Evolutionary conservation across 169 alveolate genomes (phyloP).

Genomic region (Plasmodium blacklocki): DNA sequence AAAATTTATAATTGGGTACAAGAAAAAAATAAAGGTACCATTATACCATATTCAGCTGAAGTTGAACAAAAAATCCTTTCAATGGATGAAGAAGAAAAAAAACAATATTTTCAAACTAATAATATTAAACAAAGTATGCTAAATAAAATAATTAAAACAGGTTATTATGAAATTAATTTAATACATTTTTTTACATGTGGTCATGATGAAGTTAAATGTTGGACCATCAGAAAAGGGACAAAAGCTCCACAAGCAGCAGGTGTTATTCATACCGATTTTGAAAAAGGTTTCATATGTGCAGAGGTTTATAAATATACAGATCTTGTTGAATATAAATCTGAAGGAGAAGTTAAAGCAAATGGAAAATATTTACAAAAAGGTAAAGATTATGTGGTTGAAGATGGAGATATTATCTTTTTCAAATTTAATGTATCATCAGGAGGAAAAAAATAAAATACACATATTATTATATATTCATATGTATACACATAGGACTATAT

Average conservation of each 20-base stretch:
- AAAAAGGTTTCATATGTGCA: conserved; percentile 99
- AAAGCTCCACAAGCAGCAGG: conserved; percentile 98
- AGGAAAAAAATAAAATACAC: conserved; percentile 87
- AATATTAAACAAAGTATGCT: conserved; percentile 91
- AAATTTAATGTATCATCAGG: conserved; percentile 97
- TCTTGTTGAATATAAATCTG: conserved; percentile 88
- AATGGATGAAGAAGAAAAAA: conserved; percentile 90
- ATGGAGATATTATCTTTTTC: conserved; percentile 98
- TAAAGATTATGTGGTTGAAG: conserved; percentile 97
- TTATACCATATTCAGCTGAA: conserved; percentile 98
- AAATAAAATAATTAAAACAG: conserved; percentile 96
- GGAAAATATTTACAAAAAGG: conserved; percentile 95
- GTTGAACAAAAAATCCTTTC: conserved; percentile 94
- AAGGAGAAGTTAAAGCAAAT: conserved; percentile 94
- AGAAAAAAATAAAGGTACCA: conserved; percentile 97
- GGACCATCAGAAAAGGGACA: conserved; percentile 97
- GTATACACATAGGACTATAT: too few relatives aligned
- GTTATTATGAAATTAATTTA: conserved; percentile 94
- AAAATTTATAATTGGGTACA: conserved; percentile 97
- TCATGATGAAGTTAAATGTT: conserved; percentile 99
- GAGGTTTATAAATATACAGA: conserved; percentile 95
- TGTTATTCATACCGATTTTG: conserved; percentile 97
- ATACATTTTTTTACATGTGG: conserved; percentile 99
- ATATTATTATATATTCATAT: too few relatives aligned
- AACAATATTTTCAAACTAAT: conserved; percentile 83